These are phyloP conservation scores for Filobasidium uniguttulatum DNA, from an alignment of 1,284 basidiomycete genomes.

Conservation along the genomic window DNA sequence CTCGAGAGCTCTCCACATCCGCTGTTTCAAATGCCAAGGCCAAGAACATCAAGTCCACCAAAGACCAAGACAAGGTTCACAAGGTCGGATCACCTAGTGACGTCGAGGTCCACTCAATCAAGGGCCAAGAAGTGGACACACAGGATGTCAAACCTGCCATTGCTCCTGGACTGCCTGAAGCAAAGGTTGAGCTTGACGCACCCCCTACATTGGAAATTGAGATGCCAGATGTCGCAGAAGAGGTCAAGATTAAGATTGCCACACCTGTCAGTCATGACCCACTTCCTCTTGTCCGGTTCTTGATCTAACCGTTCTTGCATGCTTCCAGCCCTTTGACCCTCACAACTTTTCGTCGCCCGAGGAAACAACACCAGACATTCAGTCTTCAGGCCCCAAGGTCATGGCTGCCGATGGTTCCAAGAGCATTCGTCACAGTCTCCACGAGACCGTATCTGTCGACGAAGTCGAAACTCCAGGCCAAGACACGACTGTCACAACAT, in stretches of 20 bases:
- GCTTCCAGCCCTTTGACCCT: conserved; percentile 27
- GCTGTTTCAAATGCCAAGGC: conserved; percentile 1
- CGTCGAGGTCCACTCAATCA: conserved; percentile 6
- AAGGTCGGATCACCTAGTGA: conserved; percentile 7
- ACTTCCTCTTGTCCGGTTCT: neutral
- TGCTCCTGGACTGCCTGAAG: conserved; percentile 14
- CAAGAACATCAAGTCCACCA: neutral
- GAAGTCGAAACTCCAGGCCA: conserved; percentile 12
- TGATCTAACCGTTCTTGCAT: neutral
- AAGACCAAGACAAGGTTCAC: neutral
- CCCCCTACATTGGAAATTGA: conserved; percentile 8
- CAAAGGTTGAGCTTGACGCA: conserved; percentile 8
- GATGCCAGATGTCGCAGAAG: conserved; percentile 9
- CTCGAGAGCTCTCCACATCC: conserved; percentile 10
- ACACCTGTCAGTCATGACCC: conserved; percentile 14
- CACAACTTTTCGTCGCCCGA: conserved; percentile 29
- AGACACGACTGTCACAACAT: neutral
- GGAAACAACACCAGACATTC: conserved; percentile 16
- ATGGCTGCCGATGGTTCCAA: conserved; percentile 48
- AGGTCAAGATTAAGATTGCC: conserved; percentile 3
- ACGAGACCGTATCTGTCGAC: conserved; percentile 30
- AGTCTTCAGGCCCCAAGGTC: conserved; percentile 46
- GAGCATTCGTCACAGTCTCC: conserved; percentile 46
- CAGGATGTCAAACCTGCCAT: conserved; percentile 3
- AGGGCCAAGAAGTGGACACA: conserved; percentile 1